phyloP scores from a whole-genome alignment of 225 moss, liverwort and hornwort genomes.

The Physcomitrellopsis africana region DNA sequence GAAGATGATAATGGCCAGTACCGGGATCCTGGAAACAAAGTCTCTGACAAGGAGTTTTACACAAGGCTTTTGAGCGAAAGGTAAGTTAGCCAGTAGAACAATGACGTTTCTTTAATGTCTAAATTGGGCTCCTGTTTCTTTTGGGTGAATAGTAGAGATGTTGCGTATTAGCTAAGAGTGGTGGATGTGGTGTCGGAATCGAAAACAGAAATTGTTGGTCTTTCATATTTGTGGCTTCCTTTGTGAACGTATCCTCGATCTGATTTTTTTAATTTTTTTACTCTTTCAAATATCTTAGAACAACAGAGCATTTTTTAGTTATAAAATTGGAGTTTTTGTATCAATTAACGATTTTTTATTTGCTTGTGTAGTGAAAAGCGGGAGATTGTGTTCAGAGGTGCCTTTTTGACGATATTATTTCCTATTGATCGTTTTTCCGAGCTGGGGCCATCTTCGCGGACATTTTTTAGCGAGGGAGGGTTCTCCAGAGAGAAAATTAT shows the following conservation, averaged over 20 bases:
- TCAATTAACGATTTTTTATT: slow-evolving; percentile 23
- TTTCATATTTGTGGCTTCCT: background rate
- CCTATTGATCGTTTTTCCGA: slow-evolving; percentile 68
- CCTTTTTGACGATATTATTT: slow-evolving; percentile 65
- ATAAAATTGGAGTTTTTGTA: too few species aligned
- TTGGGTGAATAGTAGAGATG: slow-evolving; percentile 6
- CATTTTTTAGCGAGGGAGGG: slow-evolving; percentile 64
- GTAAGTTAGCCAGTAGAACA: slow-evolving; percentile 25
- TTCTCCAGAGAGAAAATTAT: slow-evolving; percentile 56
- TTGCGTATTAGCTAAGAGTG: background rate
- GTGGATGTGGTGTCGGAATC: slow-evolving; percentile 1
- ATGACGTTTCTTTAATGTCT: background rate
- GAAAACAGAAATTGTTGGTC: background rate
- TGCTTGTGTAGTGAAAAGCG: slow-evolving; percentile 56
- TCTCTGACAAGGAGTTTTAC: slow-evolving; percentile 55
- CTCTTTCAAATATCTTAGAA: too few species aligned
- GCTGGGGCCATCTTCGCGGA: slow-evolving; percentile 65
- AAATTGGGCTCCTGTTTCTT: background rate
- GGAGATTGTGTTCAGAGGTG: slow-evolving; percentile 62
- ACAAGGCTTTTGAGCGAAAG: slow-evolving; percentile 57
- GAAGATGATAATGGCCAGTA: slow-evolving; percentile 38
- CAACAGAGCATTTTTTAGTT: too few species aligned
- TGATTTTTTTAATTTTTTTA: too few species aligned
- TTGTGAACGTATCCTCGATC: slow-evolving; percentile 1
- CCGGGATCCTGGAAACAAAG: slow-evolving; percentile 42